Evolutionary conservation across 345 rosid genomes (phyloP).

Genomic region (Euphorbia peplus): DNA sequence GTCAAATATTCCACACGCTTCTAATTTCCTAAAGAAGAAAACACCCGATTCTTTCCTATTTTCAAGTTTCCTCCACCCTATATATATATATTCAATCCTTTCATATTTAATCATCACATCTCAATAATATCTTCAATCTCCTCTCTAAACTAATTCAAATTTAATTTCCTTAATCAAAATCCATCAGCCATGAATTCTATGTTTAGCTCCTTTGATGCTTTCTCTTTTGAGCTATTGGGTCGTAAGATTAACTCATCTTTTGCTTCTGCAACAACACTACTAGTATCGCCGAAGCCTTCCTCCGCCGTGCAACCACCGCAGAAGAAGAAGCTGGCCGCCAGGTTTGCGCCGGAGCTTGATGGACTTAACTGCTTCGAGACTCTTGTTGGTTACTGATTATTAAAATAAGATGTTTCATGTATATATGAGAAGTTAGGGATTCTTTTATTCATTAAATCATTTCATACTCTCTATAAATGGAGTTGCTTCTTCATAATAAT

Average conservation of each 20-base stretch:
- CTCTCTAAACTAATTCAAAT: background rate
- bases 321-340: constrained; percentile 25
- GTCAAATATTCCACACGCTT: background rate
- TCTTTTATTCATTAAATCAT: background rate
- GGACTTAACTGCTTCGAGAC: constrained; percentile 78
- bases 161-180: background rate
- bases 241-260: constrained; percentile 30
- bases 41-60: background rate
- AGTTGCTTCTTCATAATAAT: no score
- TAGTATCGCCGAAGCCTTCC: background rate
- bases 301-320: background rate
- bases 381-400: constrained; percentile 26
- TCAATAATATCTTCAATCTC: background rate
- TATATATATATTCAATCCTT: no score
- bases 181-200: constrained; percentile 56
- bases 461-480: background rate
- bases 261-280: background rate
- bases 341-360: constrained; percentile 58
- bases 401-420: no score
- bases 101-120: background rate
- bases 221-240: constrained; percentile 58
- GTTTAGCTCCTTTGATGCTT: constrained; percentile 66
- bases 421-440: background rate
- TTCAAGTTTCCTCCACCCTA: no score
- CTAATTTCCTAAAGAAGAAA: background rate